These are phyloP conservation scores for Trametes polyzona DNA, from an alignment of 1,284 basidiomycete genomes.

Conservation along the genomic window DNA sequence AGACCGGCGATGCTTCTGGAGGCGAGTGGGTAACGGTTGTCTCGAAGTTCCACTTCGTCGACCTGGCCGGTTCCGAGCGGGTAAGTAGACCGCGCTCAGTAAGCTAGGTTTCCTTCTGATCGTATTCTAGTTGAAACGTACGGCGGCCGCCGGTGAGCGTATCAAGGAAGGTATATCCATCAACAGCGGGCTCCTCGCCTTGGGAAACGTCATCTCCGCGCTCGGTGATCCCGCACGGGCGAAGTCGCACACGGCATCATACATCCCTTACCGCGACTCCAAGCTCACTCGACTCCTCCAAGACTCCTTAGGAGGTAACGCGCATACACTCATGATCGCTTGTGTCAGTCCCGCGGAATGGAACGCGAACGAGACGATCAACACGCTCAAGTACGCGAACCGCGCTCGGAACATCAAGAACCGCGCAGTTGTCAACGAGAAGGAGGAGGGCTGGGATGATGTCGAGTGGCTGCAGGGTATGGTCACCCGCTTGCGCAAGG, in stretches of 20 bases:
- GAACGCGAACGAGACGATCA: slow-evolving; percentile 94
- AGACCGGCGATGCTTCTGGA: slow-evolving; percentile 64
- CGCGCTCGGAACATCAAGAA: slow-evolving; percentile 98
- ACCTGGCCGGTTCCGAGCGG: slow-evolving; percentile 95
- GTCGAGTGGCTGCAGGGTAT: slow-evolving; percentile 93
- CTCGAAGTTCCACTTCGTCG: slow-evolving; percentile 99
- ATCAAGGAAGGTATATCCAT: slow-evolving; percentile 98
- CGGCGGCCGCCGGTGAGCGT: slow-evolving; percentile 91
- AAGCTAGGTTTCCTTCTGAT: neutral
- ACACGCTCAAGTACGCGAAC: slow-evolving; percentile 98
- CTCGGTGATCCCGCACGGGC: slow-evolving; percentile 91
- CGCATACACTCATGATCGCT: slow-evolving; percentile 98
- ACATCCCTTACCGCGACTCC: slow-evolving; percentile 96
- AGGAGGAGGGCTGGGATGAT: slow-evolving; percentile 98
- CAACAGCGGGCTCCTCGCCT: slow-evolving; percentile 94
- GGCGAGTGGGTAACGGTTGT: slow-evolving; percentile 85
- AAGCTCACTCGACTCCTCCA: slow-evolving; percentile 94
- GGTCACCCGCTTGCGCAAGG: slow-evolving; percentile 83
- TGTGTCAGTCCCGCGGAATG: slow-evolving; percentile 96
- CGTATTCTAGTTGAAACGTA: slow-evolving; percentile 77
- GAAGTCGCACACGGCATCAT: slow-evolving; percentile 75
- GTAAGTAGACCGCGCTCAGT: slow-evolving; percentile 46
- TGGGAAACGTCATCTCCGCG: slow-evolving; percentile 98
- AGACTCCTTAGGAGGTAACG: slow-evolving; percentile 98
- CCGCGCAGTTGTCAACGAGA: slow-evolving; percentile 88